These are phyloP conservation scores for Malassezia yamatoensis DNA, from an alignment of 1,284 basidiomycete species.

Conservation along the genomic window DNA sequence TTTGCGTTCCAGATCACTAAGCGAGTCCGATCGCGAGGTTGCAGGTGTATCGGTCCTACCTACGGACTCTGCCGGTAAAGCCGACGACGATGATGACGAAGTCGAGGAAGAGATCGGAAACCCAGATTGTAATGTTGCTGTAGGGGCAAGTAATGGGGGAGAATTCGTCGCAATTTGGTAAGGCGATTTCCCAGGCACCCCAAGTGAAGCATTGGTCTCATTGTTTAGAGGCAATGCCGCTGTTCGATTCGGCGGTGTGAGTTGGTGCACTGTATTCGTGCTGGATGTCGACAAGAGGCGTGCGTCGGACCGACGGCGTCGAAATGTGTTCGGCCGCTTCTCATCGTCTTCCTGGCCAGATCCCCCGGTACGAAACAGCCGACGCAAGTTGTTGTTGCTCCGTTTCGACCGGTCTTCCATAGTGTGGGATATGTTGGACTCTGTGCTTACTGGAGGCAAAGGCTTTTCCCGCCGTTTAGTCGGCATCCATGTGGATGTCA, in stretches of 20 bases:
- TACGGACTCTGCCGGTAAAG: background rate
- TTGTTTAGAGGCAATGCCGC: background rate
- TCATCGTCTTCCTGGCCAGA: background rate
- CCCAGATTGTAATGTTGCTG: background rate
- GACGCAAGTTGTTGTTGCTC: slow-evolving; percentile 6
- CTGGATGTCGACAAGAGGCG: background rate
- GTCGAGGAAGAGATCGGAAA: background rate
- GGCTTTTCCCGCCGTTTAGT: slow-evolving; percentile 5
- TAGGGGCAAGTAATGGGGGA: background rate
- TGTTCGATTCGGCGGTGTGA: background rate
- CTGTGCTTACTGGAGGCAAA: background rate
- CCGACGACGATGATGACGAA: background rate
- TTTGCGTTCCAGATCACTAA: slow-evolving; percentile 23
- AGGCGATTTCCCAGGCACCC: background rate
- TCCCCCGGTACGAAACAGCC: slow-evolving; percentile 5
- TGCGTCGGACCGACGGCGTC: background rate
- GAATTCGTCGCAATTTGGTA: background rate
- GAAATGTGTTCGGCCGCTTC: background rate
- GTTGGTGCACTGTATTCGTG: background rate
- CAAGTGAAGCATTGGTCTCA: background rate
- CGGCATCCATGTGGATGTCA: background rate
- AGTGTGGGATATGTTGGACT: background rate
- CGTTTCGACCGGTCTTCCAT: background rate
- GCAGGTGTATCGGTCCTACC: background rate
- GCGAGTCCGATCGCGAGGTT: background rate